Evolutionary conservation across 257 asterid genomes (phyloP).

Genomic region (Penstemon newberryi): DNA sequence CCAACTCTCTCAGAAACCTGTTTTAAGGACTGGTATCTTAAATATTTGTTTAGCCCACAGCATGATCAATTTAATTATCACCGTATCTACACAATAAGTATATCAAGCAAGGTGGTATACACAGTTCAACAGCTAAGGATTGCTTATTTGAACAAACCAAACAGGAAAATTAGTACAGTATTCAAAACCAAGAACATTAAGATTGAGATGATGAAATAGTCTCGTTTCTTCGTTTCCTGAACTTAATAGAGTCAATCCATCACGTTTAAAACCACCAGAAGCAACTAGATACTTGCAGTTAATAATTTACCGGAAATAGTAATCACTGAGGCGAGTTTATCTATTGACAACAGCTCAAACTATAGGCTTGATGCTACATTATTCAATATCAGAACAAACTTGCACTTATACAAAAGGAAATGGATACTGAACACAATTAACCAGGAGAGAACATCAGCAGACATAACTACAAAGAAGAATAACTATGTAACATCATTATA

Average conservation of each 20-base stretch:
- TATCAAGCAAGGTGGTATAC: neutral
- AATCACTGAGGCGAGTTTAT: neutral
- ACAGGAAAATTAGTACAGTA: neutral
- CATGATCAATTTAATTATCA: too few relatives aligned
- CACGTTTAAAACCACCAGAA: neutral
- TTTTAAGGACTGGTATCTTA: too few relatives aligned
- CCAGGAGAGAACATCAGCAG: conserved; percentile 1
- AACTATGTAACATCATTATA: neutral
- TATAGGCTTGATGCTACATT: conserved; percentile 6
- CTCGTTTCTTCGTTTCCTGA: conserved; percentile 1
- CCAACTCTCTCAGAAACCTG: too few relatives aligned
- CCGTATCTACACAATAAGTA: neutral
- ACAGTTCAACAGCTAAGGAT: too few relatives aligned
- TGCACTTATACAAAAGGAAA: neutral
- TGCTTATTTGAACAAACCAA: too few relatives aligned
- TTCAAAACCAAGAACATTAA: neutral
- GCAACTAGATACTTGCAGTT: neutral
- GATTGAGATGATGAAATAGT: neutral
- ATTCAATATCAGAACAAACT: neutral
- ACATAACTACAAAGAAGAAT: neutral
- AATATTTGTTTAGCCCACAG: too few relatives aligned
- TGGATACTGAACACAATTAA: neutral
- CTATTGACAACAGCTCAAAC: conserved; percentile 11
- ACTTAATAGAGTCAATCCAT: neutral
- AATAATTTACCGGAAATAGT: neutral